Percentiles rank a stretch among this genome's conserved stretches.
Evolutionary conservation across 192 early-diverging fungal species (phyloP).

Genomic region (Mortierella claussenii): DNA sequence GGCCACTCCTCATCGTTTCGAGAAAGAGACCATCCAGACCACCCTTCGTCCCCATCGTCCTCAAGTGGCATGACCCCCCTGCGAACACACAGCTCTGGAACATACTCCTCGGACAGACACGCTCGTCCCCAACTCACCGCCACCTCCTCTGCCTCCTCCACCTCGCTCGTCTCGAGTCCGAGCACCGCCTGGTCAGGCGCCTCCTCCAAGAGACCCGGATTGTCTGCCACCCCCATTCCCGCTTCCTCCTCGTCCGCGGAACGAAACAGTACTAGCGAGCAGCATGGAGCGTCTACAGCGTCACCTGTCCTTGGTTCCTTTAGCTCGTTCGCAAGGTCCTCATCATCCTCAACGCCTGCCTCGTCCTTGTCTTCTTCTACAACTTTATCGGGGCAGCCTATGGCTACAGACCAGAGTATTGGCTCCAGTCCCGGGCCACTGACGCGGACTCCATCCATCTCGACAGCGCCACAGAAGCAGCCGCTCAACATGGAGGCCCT

Average conservation of each 20-base stretch:
- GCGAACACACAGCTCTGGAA: neutral
- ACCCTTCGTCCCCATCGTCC: neutral
- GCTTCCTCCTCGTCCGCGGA: neutral
- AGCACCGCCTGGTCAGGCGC: constrained; percentile 1
- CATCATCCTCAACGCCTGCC: neutral
- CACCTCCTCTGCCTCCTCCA: neutral
- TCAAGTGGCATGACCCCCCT: constrained; percentile 13
- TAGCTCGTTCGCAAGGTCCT: constrained; percentile 5
- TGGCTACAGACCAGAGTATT: constrained; percentile 1
- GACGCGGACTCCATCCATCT: neutral
- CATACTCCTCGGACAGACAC: neutral
- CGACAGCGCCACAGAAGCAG: constrained; percentile 5
- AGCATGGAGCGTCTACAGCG: neutral
- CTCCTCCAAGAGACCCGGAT: neutral
- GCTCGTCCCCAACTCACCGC: constrained; percentile 4
- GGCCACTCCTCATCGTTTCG: constrained; percentile 14
- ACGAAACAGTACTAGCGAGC: neutral
- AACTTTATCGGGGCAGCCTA: constrained; percentile 1
- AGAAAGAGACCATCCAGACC: constrained; percentile 5
- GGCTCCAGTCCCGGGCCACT: neutral
- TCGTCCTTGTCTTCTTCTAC: constrained; percentile 3
- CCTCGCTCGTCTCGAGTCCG: neutral
- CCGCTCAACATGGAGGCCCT: constrained; percentile 45
- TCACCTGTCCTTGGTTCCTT: constrained; percentile 19
- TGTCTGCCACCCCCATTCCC: neutral